Evolutionary conservation across 2,329 filamentous ascomycete species (phyloP).

Genomic region (Tolypocladium amazonense): DNA sequence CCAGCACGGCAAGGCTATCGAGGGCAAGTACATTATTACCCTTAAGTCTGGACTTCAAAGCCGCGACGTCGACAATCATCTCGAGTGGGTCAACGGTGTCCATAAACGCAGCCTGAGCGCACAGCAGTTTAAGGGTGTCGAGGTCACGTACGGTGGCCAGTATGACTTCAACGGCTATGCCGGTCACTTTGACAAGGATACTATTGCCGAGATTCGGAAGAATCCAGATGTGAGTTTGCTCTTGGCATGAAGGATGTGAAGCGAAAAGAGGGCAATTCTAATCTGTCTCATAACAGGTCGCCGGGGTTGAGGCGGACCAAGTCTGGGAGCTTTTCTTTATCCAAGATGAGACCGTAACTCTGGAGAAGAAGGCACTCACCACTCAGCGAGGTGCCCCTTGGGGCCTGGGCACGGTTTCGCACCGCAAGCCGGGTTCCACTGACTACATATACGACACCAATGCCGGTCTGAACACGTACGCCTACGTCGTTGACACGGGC

Average conservation of each 20-base stretch:
- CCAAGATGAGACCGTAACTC: slow-evolving; percentile 3
- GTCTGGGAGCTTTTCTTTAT: slow-evolving; percentile 17
- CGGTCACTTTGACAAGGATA: slow-evolving; percentile 28
- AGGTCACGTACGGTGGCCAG: slow-evolving; percentile 17
- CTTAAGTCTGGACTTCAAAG: slow-evolving; percentile 41
- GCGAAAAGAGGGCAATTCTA: background rate
- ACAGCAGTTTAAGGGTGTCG: slow-evolving; percentile 27
- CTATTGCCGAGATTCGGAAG: slow-evolving; percentile 28
- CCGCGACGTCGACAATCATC: slow-evolving; percentile 34
- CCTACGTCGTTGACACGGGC: slow-evolving; percentile 54
- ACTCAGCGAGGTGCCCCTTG: slow-evolving; percentile 19
- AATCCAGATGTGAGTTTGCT: slow-evolving; percentile 27
- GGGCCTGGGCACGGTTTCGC: slow-evolving; percentile 22
- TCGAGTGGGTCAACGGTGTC: slow-evolving; percentile 38
- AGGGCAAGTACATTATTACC: slow-evolving; percentile 48
- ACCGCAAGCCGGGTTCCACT: slow-evolving; percentile 12
- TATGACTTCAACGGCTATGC: slow-evolving; percentile 29
- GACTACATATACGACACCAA: slow-evolving; percentile 39
- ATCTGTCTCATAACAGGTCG: slow-evolving; percentile 11
- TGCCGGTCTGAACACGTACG: slow-evolving; percentile 40
- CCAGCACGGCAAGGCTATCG: slow-evolving; percentile 14
- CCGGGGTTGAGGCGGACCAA: slow-evolving; percentile 16
- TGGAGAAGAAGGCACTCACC: slow-evolving; percentile 15
- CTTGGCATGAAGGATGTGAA: background rate
- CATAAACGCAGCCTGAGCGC: slow-evolving; percentile 42